Evolutionary conservation across 1,139 yeast genomes (phyloP).

Genomic region (Magnusiomyces starmeri): DNA sequence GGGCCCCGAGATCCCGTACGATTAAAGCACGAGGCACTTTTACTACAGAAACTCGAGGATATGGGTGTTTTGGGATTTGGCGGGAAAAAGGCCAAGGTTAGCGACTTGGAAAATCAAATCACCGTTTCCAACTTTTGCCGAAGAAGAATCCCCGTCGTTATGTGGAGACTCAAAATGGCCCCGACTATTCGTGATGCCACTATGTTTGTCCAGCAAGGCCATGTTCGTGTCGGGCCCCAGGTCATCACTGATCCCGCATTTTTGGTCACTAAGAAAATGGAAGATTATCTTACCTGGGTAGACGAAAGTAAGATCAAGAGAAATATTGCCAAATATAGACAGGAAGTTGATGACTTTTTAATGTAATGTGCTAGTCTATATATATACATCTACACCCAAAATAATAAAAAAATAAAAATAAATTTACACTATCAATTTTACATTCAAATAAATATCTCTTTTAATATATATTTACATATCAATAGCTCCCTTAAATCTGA

Average conservation of each 20-base stretch:
- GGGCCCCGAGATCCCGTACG: constrained; percentile 84
- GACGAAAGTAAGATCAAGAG: constrained; percentile 89
- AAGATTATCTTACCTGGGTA: constrained; percentile 96
- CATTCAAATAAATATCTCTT: background rate
- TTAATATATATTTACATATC: constrained; percentile 43
- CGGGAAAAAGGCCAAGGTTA: constrained; percentile 79
- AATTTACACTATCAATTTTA: background rate
- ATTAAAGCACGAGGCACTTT: constrained; percentile 74
- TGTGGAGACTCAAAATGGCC: constrained; percentile 94
- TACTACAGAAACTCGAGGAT: constrained; percentile 75
- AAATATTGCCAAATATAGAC: constrained; percentile 81
- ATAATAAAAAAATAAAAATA: background rate
- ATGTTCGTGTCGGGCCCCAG: constrained; percentile 94
- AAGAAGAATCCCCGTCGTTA: constrained; percentile 86
- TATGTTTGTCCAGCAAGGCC: constrained; percentile 92
- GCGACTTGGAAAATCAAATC: constrained; percentile 83
- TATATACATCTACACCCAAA: background rate
- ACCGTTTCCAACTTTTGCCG: constrained; percentile 91
- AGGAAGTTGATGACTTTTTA: constrained; percentile 42
- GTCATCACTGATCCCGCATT: constrained; percentile 94
- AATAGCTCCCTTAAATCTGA: constrained; percentile 64
- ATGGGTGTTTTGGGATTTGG: constrained; percentile 64
- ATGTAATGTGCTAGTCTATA: background rate
- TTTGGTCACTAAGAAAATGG: constrained; percentile 79
- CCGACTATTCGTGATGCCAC: constrained; percentile 84